Base-by-base conservation (phyloP, 2,329 filamentous ascomycete species). In the Ambrosiella xylebori region DNA sequence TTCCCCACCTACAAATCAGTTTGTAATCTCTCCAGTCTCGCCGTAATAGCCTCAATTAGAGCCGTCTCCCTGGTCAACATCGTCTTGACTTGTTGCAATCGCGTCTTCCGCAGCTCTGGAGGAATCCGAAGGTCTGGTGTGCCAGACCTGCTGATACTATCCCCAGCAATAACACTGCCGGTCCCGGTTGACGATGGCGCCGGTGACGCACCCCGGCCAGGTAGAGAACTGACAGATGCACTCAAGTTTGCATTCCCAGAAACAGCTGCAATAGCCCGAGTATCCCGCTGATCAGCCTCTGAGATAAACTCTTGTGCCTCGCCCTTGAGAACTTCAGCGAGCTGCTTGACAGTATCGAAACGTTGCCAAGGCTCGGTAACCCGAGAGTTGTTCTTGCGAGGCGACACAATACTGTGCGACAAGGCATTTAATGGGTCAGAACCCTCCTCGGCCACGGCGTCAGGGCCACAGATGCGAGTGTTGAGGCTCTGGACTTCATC, bases 21-120 rank as follows among this genome's bases (percentile, higher is more conserved):
- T 61, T 73, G 70, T 57, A 87, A 69, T 61, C 74, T 76, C 66
- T 83, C 79, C 62, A 88, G 68, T 59, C 83, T 74, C 59, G 74
- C 74, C 63, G 76, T 81, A 19, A 85, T 77, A 19, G 80, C 83
- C 63, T 86, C 82, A 6, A 87, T 79, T 64, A 87, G 68, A 4
- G 81, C 81, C 52, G 78, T 78, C 69, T 88, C 83, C 36, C 84
- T 72, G 59, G 84, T 80, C 62, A 88, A 69, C 61, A 86, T 68
- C 36, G 70, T 70, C 68, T 80, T 80, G 19, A 87, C 80, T 66
- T 85, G 77, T 59, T 74, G 73, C 63, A 86, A 68, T 69, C 85
- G 85, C 55, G 74, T 76, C 68, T 75, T 78, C 60, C 81, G 74
- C 60, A 85, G 75, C 57, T 82, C 79, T 17, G 74, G 70, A 11